Conservation (phyloP, 345 rosid species). For the Psidium friedrichsthalianum region DNA sequence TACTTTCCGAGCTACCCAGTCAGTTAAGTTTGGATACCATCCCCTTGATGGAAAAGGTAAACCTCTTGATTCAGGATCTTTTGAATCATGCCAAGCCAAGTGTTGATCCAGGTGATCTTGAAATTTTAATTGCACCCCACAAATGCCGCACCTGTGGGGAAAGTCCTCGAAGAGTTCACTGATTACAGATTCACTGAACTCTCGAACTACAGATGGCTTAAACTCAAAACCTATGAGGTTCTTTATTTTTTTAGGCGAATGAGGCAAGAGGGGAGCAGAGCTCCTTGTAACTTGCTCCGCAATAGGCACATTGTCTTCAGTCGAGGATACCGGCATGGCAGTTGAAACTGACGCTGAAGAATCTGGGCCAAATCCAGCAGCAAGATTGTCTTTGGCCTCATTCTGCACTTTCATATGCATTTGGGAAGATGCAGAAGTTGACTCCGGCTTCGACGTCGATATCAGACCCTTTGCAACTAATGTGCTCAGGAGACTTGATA, state of each 20-base stretch:
- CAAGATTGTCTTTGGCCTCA: constrained; percentile 21
- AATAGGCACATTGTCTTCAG: constrained; percentile 22
- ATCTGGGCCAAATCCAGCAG: constrained; percentile 12
- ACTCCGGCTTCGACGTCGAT: constrained; percentile 54
- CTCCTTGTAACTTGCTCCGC: constrained; percentile 20
- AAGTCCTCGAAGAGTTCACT: constrained; percentile 49
- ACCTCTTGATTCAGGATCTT: constrained; percentile 21
- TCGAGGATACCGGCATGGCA: constrained; percentile 14
- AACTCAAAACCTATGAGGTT: constrained; percentile 64
- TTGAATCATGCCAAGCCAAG: constrained; percentile 64
- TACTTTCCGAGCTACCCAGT: constrained; percentile 54
- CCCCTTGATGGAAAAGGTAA: constrained; percentile 25
- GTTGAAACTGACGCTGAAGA: constrained; percentile 31
- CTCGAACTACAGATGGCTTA: constrained; percentile 63
- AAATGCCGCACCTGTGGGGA: constrained; percentile 62
- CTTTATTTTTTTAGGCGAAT: constrained; percentile 15
- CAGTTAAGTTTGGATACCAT: constrained; percentile 57
- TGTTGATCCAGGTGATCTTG: constrained; percentile 60
- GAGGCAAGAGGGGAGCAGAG: constrained; percentile 13
- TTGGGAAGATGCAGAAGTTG: constrained; percentile 22
- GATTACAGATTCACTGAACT: constrained; percentile 65
- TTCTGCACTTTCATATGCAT: constrained; percentile 20
- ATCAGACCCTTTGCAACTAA: constrained; percentile 88
- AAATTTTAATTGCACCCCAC: constrained; percentile 65
- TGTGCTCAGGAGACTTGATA: constrained; percentile 79